Conservation (phyloP, 164 flowering plant genomes). For the Hamamelis virginiana region DNA sequence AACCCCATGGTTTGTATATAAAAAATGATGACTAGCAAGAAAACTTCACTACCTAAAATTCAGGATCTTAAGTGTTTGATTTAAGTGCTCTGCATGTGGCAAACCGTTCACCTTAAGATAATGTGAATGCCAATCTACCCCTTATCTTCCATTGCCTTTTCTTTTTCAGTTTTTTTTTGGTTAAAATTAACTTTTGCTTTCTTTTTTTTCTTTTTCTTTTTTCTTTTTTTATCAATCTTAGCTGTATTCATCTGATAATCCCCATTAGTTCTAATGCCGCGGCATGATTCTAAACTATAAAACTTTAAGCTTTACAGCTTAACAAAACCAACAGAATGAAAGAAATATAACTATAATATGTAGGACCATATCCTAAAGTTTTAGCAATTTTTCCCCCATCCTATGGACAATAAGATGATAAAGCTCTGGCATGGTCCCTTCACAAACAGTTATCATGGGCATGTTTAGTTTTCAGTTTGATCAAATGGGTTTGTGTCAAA, state of each 20-base stretch:
- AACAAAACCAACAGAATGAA: neutral
- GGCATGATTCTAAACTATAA: neutral
- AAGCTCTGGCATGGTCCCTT: neutral
- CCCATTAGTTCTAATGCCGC: neutral
- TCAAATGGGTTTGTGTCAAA: neutral
- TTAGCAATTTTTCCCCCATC: too few species aligned
- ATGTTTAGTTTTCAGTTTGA: neutral
- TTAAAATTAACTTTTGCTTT: neutral
- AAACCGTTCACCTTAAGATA: conserved; percentile 23
- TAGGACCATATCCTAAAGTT: neutral
- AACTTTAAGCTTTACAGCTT: conserved; percentile 8
- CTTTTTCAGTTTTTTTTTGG: neutral
- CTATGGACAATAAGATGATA: too few species aligned
- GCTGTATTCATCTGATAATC: conserved; percentile 14
- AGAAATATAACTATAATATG: neutral
- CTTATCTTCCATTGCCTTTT: neutral
- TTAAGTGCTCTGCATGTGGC: conserved; percentile 37
- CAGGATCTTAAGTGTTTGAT: conserved; percentile 30
- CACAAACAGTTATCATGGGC: neutral
- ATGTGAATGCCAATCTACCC: conserved; percentile 3
- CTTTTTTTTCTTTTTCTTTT: neutral
- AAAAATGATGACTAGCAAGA: neutral
- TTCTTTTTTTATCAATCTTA: conserved; percentile 10
- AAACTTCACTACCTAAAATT: conserved; percentile 23
- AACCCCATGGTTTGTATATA: neutral